Conservation (phyloP, 23 red algal genomes). For the Gracilariopsis chorda region DNA sequence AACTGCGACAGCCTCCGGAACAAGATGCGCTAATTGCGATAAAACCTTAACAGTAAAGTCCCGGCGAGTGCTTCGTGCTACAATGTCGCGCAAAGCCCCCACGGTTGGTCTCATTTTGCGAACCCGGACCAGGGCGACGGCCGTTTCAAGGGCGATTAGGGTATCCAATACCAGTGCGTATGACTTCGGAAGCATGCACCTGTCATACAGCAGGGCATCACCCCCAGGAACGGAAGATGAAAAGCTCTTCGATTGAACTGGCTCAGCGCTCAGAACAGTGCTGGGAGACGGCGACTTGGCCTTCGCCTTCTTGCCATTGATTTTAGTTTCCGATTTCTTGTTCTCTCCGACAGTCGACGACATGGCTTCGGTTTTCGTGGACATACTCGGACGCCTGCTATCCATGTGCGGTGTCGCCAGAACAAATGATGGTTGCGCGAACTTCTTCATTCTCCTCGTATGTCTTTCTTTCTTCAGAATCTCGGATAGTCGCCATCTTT, state of each 20-base stretch:
- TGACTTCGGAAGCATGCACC: constrained; percentile 34
- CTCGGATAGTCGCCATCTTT: constrained; percentile 28
- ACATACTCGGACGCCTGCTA: neutral
- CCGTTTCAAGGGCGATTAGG: constrained; percentile 22
- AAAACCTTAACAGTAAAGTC: constrained; percentile 36
- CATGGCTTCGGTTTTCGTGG: neutral
- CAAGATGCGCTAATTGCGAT: constrained; percentile 41
- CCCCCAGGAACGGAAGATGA: constrained; percentile 13
- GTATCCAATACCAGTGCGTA: constrained; percentile 38
- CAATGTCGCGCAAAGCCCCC: constrained; percentile 43
- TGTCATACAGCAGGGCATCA: constrained; percentile 39
- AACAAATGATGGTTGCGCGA: constrained; percentile 26
- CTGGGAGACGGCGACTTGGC: neutral
- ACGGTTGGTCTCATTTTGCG: constrained; percentile 35
- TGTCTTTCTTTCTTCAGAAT: constrained; percentile 47
- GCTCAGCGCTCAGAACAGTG: neutral
- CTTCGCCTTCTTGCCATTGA: neutral
- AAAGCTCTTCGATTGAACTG: neutral
- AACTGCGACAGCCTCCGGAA: constrained; percentile 58
- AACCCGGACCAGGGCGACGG: constrained; percentile 35
- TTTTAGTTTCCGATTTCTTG: neutral
- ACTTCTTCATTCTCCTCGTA: neutral
- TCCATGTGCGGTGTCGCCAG: constrained; percentile 41
- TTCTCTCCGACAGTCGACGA: neutral
- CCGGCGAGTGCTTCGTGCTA: constrained; percentile 27